Conservation (phyloP, 306 rosid species). For the Delonix regia region DNA sequence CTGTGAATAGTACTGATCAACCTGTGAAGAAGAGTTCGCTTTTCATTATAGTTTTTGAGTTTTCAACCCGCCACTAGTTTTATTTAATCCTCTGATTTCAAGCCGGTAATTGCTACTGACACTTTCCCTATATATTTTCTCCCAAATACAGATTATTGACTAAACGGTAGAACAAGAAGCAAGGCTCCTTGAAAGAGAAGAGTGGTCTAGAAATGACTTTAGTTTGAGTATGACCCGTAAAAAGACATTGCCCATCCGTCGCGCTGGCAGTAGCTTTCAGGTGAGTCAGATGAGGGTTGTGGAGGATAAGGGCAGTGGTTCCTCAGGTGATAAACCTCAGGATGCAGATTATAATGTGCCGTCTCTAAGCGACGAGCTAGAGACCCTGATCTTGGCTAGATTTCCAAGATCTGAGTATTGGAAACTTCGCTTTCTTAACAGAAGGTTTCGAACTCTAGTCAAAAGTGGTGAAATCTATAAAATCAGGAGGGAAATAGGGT, state of each 20-base stretch:
- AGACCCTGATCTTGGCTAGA: conserved; percentile 71
- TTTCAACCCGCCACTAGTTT: neutral
- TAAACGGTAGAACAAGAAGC: conserved; percentile 31
- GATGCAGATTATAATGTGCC: conserved; percentile 80
- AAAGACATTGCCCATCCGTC: conserved; percentile 36
- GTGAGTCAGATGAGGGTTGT: conserved; percentile 19
- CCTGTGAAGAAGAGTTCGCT: conserved; percentile 6
- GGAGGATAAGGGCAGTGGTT: conserved; percentile 29
- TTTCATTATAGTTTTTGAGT: neutral
- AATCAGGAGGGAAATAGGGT: conserved; percentile 63
- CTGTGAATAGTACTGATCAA: neutral
- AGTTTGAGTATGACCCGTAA: conserved; percentile 16
- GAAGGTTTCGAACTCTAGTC: conserved; percentile 40
- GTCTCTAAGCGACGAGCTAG: conserved; percentile 68
- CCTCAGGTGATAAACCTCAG: conserved; percentile 57
- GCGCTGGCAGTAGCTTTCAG: conserved; percentile 20
- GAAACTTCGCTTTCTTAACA: conserved; percentile 60
- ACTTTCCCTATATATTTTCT: neutral
- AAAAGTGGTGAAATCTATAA: conserved; percentile 67
- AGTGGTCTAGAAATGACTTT: conserved; percentile 21
- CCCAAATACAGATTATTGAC: conserved; percentile 21
- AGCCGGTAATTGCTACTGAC: neutral
- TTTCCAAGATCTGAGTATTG: conserved; percentile 63
- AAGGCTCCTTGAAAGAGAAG: conserved; percentile 25
- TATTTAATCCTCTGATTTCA: neutral